Conservation (phyloP, 331 rosid genomes). For the Spiraea crenata region DNA sequence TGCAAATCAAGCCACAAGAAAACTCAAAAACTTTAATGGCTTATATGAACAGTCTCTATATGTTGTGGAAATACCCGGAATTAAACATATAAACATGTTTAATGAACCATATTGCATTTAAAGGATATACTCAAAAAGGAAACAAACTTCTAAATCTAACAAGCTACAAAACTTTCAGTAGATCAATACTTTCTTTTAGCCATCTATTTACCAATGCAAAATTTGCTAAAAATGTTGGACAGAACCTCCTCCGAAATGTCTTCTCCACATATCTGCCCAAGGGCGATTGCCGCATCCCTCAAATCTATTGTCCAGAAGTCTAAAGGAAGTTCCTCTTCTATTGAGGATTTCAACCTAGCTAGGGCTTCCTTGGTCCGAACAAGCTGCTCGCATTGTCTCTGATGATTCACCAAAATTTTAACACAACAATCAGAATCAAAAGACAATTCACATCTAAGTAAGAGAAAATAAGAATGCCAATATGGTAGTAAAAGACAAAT, state of each 20-base stretch:
- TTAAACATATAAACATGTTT: background rate
- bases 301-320: conserved; percentile 98
- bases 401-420: conserved; percentile 24
- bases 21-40: no score
- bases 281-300: conserved; percentile 82
- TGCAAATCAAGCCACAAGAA: background rate
- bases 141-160: background rate
- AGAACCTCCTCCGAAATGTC: conserved; percentile 91
- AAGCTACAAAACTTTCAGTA: background rate
- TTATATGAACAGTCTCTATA: no score
- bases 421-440: conserved; percentile 12
- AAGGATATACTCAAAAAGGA: no score
- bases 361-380: conserved; percentile 86
- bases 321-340: conserved; percentile 75
- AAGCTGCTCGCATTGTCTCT: conserved; percentile 99
- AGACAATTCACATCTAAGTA: background rate
- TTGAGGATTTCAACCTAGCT: conserved; percentile 66
- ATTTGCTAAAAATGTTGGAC: conserved; percentile 82
- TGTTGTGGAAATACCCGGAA: no score
- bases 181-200: background rate
- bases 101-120: background rate
- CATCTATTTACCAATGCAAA: conserved; percentile 74
- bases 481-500: background rate
- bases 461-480: background rate
- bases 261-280: conserved; percentile 89